Conservation (phyloP, 2,329 filamentous ascomycete genomes). For the Paracorniculantispora psalliotae region DNA sequence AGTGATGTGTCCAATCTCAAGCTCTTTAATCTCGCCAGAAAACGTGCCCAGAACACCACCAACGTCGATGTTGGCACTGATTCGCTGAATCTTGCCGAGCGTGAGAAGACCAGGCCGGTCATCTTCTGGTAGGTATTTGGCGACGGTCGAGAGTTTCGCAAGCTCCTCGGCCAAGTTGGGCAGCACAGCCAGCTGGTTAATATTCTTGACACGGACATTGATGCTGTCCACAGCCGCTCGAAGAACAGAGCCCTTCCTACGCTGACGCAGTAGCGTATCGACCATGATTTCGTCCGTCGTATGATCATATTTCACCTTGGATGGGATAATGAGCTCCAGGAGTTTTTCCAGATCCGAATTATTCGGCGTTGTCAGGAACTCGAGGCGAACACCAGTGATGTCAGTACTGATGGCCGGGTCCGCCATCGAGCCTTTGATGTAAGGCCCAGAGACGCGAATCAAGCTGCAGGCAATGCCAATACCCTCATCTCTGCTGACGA, state of each 20-base stretch:
- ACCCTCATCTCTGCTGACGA: slow-evolving; percentile 68
- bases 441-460: slow-evolving; percentile 69
- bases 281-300: slow-evolving; percentile 91
- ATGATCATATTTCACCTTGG: slow-evolving; percentile 80
- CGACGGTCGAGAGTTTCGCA: slow-evolving; percentile 74
- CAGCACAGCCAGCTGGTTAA: slow-evolving; percentile 63
- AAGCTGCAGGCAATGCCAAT: slow-evolving; percentile 70
- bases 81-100: slow-evolving; percentile 59
- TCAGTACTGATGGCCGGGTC: slow-evolving; percentile 59
- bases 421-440: slow-evolving; percentile 45
- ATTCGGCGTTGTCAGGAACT: slow-evolving; percentile 68
- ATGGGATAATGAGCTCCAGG: slow-evolving; percentile 82
- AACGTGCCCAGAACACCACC: slow-evolving; percentile 64
- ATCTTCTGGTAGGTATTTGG: slow-evolving; percentile 94
- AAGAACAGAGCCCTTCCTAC: slow-evolving; percentile 79
- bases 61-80: slow-evolving; percentile 58
- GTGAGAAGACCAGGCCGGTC: slow-evolving; percentile 85
- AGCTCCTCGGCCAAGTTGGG: slow-evolving; percentile 72
- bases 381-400: slow-evolving; percentile 61
- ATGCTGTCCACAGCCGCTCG: slow-evolving; percentile 63
- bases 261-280: slow-evolving; percentile 81
- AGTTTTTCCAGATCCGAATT: slow-evolving; percentile 78
- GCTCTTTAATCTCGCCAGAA: slow-evolving; percentile 51
- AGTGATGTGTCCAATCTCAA: slow-evolving; percentile 76
- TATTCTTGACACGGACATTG: slow-evolving; percentile 56